phyloP scores from a whole-genome alignment of 2,329 filamentous ascomycete genomes.

The Ilyonectria robusta region DNA sequence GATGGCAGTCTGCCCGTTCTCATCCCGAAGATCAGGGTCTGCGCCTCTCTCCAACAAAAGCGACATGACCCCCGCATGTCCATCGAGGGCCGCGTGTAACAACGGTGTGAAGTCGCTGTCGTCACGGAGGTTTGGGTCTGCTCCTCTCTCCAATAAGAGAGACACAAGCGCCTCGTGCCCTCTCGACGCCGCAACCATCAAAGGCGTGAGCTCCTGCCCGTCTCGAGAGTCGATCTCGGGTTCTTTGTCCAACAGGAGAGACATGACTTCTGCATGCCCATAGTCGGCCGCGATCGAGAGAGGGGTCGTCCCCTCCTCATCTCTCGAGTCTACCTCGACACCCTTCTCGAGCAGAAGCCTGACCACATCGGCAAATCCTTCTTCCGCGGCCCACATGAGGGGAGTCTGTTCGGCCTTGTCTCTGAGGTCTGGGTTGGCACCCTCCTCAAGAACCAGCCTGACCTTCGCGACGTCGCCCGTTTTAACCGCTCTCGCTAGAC shows the following conservation, averaged over 20 bases:
- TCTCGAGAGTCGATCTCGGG: background rate
- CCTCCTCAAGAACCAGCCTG: no score
- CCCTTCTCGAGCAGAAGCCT: no score
- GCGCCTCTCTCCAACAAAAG: background rate
- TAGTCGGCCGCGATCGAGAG: no score
- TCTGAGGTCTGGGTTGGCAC: no score
- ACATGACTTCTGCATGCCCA: no score
- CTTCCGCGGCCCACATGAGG: no score
- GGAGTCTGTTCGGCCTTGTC: no score
- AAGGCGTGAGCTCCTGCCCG: background rate
- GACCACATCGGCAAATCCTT: no score
- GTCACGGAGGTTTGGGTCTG: background rate
- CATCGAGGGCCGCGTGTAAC: background rate
- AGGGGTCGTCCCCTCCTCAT: no score
- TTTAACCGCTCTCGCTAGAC: no score
- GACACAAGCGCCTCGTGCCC: background rate
- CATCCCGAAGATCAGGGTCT: background rate
- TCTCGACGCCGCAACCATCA: background rate
- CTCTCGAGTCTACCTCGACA: no score
- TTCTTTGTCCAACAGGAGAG: background rate
- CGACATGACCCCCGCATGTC: background rate
- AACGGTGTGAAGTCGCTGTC: background rate
- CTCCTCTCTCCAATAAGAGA: background rate
- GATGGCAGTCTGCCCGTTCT: background rate
- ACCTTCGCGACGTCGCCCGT: no score